Percentiles rank a stretch among this genome's conserved stretches.
These are phyloP conservation scores for Saccharomycopsis sp. DNA, from an alignment of 805 yeast species.

Conservation along the genomic window DNA sequence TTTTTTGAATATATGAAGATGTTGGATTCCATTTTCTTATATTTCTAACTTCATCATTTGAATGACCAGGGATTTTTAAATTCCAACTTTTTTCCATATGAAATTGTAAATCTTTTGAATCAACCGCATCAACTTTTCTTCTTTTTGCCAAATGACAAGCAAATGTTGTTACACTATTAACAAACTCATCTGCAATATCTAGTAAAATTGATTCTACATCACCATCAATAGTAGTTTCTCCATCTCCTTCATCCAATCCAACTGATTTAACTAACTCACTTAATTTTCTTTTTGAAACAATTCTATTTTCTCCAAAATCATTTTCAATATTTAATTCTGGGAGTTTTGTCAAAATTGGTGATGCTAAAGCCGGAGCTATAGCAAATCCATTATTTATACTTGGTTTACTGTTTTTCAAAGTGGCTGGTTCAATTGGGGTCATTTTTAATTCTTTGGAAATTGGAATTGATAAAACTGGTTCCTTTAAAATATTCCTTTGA, in stretches of 20 bases:
- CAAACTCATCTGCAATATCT: slow-evolving; percentile 94
- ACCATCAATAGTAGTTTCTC: slow-evolving; percentile 84
- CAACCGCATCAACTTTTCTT: slow-evolving; percentile 77
- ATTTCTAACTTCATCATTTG: slow-evolving; percentile 81
- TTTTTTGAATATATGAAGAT: slow-evolving; percentile 49
- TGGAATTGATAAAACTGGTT: slow-evolving; percentile 55
- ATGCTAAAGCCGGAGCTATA: slow-evolving; percentile 54
- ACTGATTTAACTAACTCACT: slow-evolving; percentile 77
- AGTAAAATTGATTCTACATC: slow-evolving; percentile 87
- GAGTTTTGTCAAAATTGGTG: slow-evolving; percentile 64
- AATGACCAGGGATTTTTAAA: slow-evolving; percentile 85
- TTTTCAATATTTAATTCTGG: slow-evolving; percentile 79
- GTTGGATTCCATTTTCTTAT: slow-evolving; percentile 66
- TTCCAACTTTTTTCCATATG: slow-evolving; percentile 94
- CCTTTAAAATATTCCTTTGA: slow-evolving; percentile 32
- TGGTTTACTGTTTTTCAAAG: slow-evolving; percentile 64
- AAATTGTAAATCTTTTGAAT: slow-evolving; percentile 80
- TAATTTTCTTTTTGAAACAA: slow-evolving; percentile 79
- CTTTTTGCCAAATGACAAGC: slow-evolving; percentile 95
- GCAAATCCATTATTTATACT: slow-evolving; percentile 80
- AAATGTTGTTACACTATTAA: slow-evolving; percentile 79
- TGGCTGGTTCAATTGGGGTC: slow-evolving; percentile 53
- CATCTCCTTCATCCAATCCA: slow-evolving; percentile 83
- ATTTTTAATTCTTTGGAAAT: slow-evolving; percentile 63
- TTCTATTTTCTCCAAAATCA: slow-evolving; percentile 39